phyloP scores from a whole-genome alignment of 352 stramenopile species.

The Phytophthora vignae region DNA sequence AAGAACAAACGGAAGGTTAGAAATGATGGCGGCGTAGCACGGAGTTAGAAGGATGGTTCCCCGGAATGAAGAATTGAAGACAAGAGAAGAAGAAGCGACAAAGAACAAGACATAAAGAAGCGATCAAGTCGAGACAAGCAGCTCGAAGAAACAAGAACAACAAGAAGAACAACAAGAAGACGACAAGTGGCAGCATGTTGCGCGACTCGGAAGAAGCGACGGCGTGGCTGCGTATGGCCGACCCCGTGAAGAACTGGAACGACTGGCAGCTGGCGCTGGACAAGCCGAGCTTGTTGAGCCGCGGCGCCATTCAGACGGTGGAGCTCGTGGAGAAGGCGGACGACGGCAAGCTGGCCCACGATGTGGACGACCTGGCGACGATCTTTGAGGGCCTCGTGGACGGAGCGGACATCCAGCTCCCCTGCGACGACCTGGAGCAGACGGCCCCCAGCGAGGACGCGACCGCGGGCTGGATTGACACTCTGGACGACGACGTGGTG shows the following conservation, averaged over 20 bases:
- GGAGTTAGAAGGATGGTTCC: slow-evolving; percentile 86
- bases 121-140: slow-evolving; percentile 59
- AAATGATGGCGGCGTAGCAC: slow-evolving; percentile 81
- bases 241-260: slow-evolving; percentile 56
- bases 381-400: slow-evolving; percentile 81
- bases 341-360: slow-evolving; percentile 75
- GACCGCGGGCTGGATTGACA: slow-evolving; percentile 64
- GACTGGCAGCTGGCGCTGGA: slow-evolving; percentile 58
- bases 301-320: slow-evolving; percentile 29
- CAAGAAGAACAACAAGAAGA: slow-evolving; percentile 37
- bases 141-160: slow-evolving; percentile 46
- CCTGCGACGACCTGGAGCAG: slow-evolving; percentile 56
- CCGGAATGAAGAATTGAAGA: slow-evolving; percentile 81
- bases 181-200: slow-evolving; percentile 58
- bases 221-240: slow-evolving; percentile 59
- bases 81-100: slow-evolving; percentile 68
- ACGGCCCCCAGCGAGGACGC: slow-evolving; percentile 23
- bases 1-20: slow-evolving; percentile 75
- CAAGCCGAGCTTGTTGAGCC: slow-evolving; percentile 42
- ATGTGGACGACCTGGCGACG: slow-evolving; percentile 78
- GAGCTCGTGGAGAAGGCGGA: slow-evolving; percentile 72
- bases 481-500: slow-evolving; percentile 68
- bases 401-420: slow-evolving; percentile 66
- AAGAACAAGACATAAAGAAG: slow-evolving; percentile 42
- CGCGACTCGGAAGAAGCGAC: slow-evolving; percentile 66